Evolutionary conservation across 2,329 filamentous ascomycete genomes (phyloP).

Genomic region (Aureobasidium sp.): DNA sequence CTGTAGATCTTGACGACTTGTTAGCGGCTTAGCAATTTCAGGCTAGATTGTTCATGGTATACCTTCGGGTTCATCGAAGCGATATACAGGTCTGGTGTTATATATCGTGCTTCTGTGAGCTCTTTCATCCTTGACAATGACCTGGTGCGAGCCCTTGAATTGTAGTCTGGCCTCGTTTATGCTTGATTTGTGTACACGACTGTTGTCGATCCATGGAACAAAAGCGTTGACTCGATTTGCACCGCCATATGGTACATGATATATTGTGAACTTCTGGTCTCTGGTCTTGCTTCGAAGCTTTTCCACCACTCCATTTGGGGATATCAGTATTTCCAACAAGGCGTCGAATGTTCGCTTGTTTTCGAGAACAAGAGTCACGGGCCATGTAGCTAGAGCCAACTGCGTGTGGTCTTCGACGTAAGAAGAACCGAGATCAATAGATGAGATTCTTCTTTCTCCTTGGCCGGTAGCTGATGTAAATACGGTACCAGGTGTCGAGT

Average conservation of each 20-base stretch:
- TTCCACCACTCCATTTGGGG: neutral
- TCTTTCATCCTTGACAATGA: neutral
- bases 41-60: too few species aligned
- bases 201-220: neutral
- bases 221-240: neutral
- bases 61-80: neutral
- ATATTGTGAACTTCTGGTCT: neutral
- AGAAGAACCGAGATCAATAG: neutral
- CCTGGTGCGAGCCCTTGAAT: neutral
- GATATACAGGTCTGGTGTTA: neutral
- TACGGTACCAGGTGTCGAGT: neutral
- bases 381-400: neutral
- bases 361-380: neutral
- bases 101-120: neutral
- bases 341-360: neutral
- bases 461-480: neutral
- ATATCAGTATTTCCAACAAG: neutral
- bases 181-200: neutral
- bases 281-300: neutral
- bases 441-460: neutral
- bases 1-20: neutral
- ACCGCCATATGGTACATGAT: neutral
- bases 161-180: neutral
- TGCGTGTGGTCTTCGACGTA: neutral
- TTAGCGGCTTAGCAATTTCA: neutral